Base-by-base conservation (phyloP, 176 grass and related monocot species). In the Rhynchospora tenuis region DNA sequence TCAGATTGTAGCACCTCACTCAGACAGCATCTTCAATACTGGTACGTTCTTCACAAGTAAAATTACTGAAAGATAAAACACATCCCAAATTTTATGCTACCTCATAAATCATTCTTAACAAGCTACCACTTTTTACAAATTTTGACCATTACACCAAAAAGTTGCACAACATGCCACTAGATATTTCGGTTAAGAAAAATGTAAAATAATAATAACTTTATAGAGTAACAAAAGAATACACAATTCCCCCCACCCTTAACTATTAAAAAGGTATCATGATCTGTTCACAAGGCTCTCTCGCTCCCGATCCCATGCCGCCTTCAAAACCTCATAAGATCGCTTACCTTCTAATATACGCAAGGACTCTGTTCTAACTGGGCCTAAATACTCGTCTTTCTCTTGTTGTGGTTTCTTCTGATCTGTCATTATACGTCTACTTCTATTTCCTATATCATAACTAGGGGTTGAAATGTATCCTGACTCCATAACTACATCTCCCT, bases 401-500 rank as follows among this genome's bases (percentile, higher is more conserved):
- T 29, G 59, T 57, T 84, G 84, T 55, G 59, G 81, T 44, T 90
- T 83, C 28, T 86, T 90, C 14, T 83, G 83, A 31, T 90, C 91
- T 22, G 84, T 86, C 70, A 75, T 79, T 65, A 80, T 86, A 58
- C 91, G 86, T 79, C 86, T 87, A 83, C 89, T 96, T 80, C 91
- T 89, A 82, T 88, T 93, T 61, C 88, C 88, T 63, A 87, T 82
- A 59, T 89, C 93, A 48, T 88, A 90, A 72, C 83, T 87, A 0
- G 93, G 91, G 23, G 86, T 90, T 71, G 86, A 90, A 78, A 88
- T 80, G 19, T 87, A 95, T 56, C 75, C 72, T 5, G 93, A 86
- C 54, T 95, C 93, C 10, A 93, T 86, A 17, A 99, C 89, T 86
- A 90, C 84, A 64, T 99, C 93, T 54, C 91, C 89, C 59, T 99